Percentiles rank a stretch among this genome's conserved stretches.
Conservation (phyloP, 495 filamentous ascomycete species). For the Lepraria neglecta region DNA sequence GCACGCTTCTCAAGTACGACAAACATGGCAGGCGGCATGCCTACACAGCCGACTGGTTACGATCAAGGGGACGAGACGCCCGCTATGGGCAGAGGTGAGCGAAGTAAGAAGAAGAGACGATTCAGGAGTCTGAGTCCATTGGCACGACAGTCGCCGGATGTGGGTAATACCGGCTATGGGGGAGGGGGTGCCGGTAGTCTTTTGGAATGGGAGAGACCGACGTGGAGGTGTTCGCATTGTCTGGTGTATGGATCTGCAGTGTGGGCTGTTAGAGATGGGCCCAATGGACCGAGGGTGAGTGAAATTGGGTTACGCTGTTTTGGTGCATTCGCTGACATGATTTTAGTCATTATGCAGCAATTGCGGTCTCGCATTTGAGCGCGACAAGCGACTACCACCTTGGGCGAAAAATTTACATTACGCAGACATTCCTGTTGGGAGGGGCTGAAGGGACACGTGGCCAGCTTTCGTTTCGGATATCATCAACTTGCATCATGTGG, state of each 20-base stretch:
- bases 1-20: slow-evolving; percentile 82
- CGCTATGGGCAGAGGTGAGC: slow-evolving; percentile 72
- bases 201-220: slow-evolving; percentile 70
- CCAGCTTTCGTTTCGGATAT: not conserved
- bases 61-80: slow-evolving; percentile 53
- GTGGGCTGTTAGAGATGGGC: slow-evolving; percentile 92
- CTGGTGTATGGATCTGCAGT: slow-evolving; percentile 79
- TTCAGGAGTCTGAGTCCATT: slow-evolving; percentile 82
- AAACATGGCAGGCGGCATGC: slow-evolving; percentile 63
- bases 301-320: not conserved
- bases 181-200: slow-evolving; percentile 67
- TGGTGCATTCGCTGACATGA: slow-evolving; percentile 11
- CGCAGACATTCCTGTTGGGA: slow-evolving; percentile 44
- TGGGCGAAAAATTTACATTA: slow-evolving; percentile 76
- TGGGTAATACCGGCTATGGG: slow-evolving; percentile 54
- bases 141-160: slow-evolving; percentile 70
- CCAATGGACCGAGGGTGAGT: slow-evolving; percentile 73
- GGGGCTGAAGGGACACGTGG: slow-evolving; percentile 9
- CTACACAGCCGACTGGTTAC: slow-evolving; percentile 49
- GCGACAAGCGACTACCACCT: slow-evolving; percentile 74
- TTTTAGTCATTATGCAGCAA: slow-evolving; percentile 71
- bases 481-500: not conserved
- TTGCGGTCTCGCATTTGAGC: slow-evolving; percentile 83
- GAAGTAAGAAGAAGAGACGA: slow-evolving; percentile 87
- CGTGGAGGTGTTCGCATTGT: slow-evolving; percentile 91